A percentile compares a stretch with the other conserved stretches of the same genome.
Evolutionary conservation across 768 basidiomycete species (phyloP).

Genomic region (Boletellus ananas): DNA sequence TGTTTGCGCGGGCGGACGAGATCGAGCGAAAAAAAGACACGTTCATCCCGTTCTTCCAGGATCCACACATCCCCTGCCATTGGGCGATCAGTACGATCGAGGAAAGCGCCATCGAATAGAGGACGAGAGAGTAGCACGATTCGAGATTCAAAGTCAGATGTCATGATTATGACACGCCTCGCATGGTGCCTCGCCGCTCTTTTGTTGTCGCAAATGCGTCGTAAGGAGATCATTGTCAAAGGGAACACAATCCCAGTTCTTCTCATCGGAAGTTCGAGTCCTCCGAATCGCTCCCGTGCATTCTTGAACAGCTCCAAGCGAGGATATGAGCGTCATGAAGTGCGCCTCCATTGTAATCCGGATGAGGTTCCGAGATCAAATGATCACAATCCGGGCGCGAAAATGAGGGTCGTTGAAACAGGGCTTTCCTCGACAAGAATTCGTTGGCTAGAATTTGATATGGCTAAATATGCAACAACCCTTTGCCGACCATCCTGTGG

Average conservation of each 20-base stretch:
- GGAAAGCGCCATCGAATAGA: background rate
- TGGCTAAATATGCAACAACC: constrained; percentile 2
- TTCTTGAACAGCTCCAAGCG: background rate
- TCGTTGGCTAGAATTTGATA: background rate
- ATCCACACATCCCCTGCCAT: background rate
- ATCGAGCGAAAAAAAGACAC: no score
- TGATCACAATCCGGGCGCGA: background rate
- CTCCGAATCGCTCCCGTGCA: background rate
- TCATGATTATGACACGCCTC: background rate
- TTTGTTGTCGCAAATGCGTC: background rate
- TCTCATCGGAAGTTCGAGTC: background rate
- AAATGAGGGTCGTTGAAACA: background rate
- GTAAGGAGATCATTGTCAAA: background rate
- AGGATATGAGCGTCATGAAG: background rate
- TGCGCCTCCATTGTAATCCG: background rate
- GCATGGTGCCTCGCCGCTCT: constrained; percentile 4
- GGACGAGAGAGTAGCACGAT: background rate
- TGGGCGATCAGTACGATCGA: background rate
- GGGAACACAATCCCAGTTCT: background rate
- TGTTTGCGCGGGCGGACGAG: background rate
- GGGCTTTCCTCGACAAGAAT: background rate
- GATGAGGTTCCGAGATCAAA: background rate
- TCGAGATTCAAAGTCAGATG: constrained; percentile 8
- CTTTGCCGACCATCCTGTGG: background rate
- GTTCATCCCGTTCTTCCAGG: no score